Conservation (phyloP, 768 basidiomycete genomes). For the Mycena sanguinolenta region DNA sequence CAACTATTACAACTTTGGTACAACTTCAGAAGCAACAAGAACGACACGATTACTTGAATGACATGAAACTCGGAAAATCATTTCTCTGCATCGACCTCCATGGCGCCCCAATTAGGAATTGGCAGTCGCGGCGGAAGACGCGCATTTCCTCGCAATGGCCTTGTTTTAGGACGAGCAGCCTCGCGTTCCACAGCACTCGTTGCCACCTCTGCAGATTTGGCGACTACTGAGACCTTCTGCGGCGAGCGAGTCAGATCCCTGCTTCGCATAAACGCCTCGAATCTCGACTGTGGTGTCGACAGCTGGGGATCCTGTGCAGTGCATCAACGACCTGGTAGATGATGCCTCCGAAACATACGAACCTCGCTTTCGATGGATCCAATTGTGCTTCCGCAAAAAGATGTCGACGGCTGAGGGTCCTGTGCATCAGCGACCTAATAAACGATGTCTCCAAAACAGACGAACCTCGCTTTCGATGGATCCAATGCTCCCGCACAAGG, state of each 20-base stretch:
- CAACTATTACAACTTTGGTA: too few species aligned
- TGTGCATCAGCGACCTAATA: neutral
- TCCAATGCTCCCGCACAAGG: conserved; percentile 23
- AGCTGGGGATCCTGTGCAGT: neutral
- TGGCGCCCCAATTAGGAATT: conserved; percentile 26
- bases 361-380: conserved; percentile 33
- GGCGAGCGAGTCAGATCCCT: conserved; percentile 31
- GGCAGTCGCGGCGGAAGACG: conserved; percentile 29
- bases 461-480: conserved; percentile 34
- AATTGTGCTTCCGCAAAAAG: conserved; percentile 23
- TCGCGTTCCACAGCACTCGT: neutral
- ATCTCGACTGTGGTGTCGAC: conserved; percentile 33
- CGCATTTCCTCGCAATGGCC: conserved; percentile 31
- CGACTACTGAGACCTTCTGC: conserved; percentile 11
- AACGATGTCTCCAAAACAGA: neutral
- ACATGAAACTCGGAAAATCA: too few species aligned
- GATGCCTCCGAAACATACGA: neutral
- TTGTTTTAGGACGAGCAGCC: neutral
- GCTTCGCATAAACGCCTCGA: conserved; percentile 33
- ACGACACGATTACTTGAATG: too few species aligned
- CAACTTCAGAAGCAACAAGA: neutral
- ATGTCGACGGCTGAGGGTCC: conserved; percentile 18
- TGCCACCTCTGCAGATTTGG: conserved; percentile 1
- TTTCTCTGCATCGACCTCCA: conserved; percentile 9
- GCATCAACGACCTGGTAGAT: neutral